A percentile compares a stretch with the other conserved stretches of the same genome.
Evolutionary conservation across 768 basidiomycete genomes (phyloP).

Genomic region (Floccularia luteovirens): DNA sequence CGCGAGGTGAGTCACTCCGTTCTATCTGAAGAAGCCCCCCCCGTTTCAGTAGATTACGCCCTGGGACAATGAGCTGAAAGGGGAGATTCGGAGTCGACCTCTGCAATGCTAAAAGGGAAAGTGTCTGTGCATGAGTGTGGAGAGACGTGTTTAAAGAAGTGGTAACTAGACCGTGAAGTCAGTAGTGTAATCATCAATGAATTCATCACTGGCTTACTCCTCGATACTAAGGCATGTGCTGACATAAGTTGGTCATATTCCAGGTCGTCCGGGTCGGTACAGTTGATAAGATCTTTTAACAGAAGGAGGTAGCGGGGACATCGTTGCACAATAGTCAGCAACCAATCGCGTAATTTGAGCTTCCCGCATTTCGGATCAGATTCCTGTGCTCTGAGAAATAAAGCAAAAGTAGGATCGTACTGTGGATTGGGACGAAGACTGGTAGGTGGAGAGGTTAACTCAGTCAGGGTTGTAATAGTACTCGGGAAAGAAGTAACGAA

Average conservation of each 20-base stretch:
- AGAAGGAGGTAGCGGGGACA: constrained; percentile 83
- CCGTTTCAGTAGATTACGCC: constrained; percentile 70
- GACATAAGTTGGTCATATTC: constrained; percentile 56
- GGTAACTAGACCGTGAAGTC: constrained; percentile 44
- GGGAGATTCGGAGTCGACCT: constrained; percentile 70
- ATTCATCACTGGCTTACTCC: constrained; percentile 41
- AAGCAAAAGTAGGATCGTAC: constrained; percentile 48
- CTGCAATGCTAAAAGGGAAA: constrained; percentile 72
- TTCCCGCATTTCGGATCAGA: constrained; percentile 62
- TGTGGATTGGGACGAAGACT: constrained; percentile 26
- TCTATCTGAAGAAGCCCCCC: constrained; percentile 54
- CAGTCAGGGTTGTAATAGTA: constrained; percentile 49
- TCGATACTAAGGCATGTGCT: constrained; percentile 62
- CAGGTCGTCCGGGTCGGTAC: constrained; percentile 56
- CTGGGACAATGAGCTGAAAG: constrained; percentile 71
- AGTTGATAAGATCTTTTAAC: constrained; percentile 71
- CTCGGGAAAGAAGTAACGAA: constrained; percentile 76
- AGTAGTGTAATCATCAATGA: background rate
- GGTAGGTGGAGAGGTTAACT: constrained; percentile 39
- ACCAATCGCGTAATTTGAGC: constrained; percentile 77
- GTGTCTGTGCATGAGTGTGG: constrained; percentile 69
- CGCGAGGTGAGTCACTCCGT: constrained; percentile 37
- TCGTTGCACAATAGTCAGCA: constrained; percentile 81
- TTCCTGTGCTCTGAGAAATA: constrained; percentile 61
- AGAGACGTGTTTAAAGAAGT: constrained; percentile 72